phyloP scores from a whole-genome alignment of 768 basidiomycete species.

The Russula sp. region DNA sequence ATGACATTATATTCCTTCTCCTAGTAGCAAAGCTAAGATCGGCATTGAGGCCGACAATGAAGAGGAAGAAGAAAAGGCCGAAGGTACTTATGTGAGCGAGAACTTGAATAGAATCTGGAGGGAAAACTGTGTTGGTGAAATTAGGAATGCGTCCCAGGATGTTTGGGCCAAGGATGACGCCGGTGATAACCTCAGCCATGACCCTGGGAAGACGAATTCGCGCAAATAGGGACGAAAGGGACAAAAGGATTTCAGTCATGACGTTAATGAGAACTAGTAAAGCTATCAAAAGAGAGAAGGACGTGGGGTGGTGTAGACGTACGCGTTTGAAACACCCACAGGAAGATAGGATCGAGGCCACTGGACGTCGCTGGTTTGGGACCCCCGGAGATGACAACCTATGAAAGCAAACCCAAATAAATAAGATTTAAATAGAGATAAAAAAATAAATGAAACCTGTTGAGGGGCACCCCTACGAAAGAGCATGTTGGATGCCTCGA shows the following conservation, averaged over 20 bases:
- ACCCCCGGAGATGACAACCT: slow-evolving; percentile 79
- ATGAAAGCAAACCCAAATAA: background rate
- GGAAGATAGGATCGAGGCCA: slow-evolving; percentile 55
- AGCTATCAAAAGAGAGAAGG: background rate
- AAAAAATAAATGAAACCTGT: slow-evolving; percentile 18
- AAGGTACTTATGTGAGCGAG: slow-evolving; percentile 71
- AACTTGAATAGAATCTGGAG: slow-evolving; percentile 41
- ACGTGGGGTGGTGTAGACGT: slow-evolving; percentile 24
- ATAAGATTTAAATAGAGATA: background rate
- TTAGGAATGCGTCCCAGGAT: slow-evolving; percentile 75
- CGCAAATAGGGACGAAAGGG: slow-evolving; percentile 54
- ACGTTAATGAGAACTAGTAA: slow-evolving; percentile 67
- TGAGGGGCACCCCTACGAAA: slow-evolving; percentile 39
- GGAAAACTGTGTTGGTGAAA: slow-evolving; percentile 46
- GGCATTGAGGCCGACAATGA: slow-evolving; percentile 81
- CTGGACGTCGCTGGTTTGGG: slow-evolving; percentile 63
- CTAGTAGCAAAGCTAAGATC: slow-evolving; percentile 66
- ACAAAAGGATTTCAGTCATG: slow-evolving; percentile 67
- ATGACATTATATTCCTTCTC: slow-evolving; percentile 53
- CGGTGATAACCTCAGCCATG: slow-evolving; percentile 88
- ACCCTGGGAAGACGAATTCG: slow-evolving; percentile 86
- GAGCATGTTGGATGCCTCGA: slow-evolving; percentile 29
- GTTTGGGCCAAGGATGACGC: slow-evolving; percentile 69
- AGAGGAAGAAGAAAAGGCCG: slow-evolving; percentile 72
- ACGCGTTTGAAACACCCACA: slow-evolving; percentile 82